Conservation (phyloP, 768 basidiomycete genomes). For the Boletus subcaerulescens region DNA sequence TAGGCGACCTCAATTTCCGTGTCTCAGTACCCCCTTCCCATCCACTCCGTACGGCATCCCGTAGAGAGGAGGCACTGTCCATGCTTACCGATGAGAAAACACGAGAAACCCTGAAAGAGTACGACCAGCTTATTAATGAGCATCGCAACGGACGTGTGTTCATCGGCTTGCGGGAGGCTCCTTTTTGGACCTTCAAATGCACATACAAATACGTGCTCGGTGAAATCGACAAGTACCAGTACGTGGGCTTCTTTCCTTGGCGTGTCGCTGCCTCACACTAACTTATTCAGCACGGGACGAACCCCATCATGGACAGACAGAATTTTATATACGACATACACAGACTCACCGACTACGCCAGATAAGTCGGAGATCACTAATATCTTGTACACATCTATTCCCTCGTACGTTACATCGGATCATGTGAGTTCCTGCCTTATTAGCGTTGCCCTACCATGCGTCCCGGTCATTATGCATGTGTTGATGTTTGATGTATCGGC, state of each 20-base stretch:
- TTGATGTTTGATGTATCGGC: background rate
- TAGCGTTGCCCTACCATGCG: background rate
- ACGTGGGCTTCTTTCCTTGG: constrained; percentile 16
- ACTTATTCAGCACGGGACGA: constrained; percentile 53
- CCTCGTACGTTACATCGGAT: constrained; percentile 85
- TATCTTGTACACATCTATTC: constrained; percentile 74
- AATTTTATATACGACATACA: constrained; percentile 77
- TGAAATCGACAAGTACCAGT: constrained; percentile 82
- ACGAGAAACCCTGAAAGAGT: constrained; percentile 63
- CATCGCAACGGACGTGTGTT: constrained; percentile 64
- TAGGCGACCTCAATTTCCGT: constrained; percentile 94
- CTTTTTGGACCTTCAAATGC: constrained; percentile 86
- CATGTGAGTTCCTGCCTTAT: constrained; percentile 53
- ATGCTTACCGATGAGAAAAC: constrained; percentile 47
- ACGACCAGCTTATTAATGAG: constrained; percentile 68
- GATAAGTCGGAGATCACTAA: constrained; percentile 57
- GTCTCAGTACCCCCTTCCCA: constrained; percentile 60
- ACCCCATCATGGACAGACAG: constrained; percentile 93
- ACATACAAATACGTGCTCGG: constrained; percentile 87
- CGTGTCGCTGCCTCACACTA: background rate
- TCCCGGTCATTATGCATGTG: background rate
- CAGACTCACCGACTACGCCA: constrained; percentile 54
- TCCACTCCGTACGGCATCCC: constrained; percentile 37
- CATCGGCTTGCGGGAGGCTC: constrained; percentile 76
- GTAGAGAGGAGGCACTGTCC: constrained; percentile 37